Conservation (phyloP, 2,329 filamentous ascomycete genomes). For the Trichoderma citrinoviride region DNA sequence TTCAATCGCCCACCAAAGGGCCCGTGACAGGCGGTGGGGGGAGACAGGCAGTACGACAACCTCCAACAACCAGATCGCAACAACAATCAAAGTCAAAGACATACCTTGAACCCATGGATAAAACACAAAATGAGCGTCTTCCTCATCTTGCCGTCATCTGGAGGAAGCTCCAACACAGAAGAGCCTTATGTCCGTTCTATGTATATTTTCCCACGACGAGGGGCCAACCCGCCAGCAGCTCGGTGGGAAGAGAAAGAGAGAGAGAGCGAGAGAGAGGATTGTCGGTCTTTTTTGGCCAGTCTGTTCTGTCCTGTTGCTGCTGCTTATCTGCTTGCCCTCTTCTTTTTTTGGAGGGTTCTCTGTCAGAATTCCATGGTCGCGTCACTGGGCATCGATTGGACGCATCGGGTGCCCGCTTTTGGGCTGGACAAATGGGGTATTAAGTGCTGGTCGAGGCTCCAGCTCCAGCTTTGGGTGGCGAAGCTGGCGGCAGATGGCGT, state of each 20-base stretch:
- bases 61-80: not conserved
- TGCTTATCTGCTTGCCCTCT: too few species aligned
- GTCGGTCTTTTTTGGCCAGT: not conserved
- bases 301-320: too few species aligned
- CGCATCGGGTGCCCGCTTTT: constrained; percentile 2
- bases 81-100: constrained; percentile 18
- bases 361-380: not conserved
- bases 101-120: constrained; percentile 83
- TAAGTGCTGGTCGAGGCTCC: not conserved
- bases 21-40: not conserved
- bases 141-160: constrained; percentile 45
- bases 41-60: not conserved
- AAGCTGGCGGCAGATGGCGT: constrained; percentile 7
- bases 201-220: not conserved
- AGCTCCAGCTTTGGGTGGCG: not conserved
- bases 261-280: not conserved
- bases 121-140: constrained; percentile 80
- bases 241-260: not conserved
- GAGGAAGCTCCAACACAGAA: not conserved
- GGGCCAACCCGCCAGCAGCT: constrained; percentile 7
- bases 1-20: not conserved
- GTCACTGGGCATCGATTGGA: constrained; percentile 12
- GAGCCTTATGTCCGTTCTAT: not conserved
- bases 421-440: not conserved
- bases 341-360: not conserved